Evolutionary conservation across 1,284 basidiomycete species (phyloP), one percentile per base, ranked within the genome.

Genomic region (Cutaneotrichosporon spelunceum): DNA sequence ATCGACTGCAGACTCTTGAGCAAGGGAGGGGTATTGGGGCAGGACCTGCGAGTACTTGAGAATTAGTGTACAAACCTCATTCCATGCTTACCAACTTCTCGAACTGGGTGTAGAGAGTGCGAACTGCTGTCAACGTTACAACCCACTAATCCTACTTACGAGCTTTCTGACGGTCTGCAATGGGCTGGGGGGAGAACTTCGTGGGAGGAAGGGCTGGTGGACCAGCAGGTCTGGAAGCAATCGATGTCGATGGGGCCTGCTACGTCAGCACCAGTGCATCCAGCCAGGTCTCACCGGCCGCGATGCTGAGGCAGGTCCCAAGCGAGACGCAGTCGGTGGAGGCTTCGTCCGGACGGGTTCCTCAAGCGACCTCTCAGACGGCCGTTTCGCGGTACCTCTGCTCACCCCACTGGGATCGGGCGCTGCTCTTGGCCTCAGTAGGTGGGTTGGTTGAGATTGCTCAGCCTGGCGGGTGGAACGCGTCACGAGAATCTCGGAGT

Each of bases 101-200:
- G 52, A 67, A 78, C 57, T 78, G 76, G 5, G 67, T 69, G 53
- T 66, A 73, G 9, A 78, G 60, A 1, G 72, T 74, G 14, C 64
- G 63, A 48, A 76, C 74, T 75, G 42, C 6, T 5, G 47, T 34
- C 11, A 45, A 24, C 29, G 1, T 26, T 24, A 21, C 19, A 34
- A 16, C 11, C 23, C 9, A 33, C 1, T 11, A 5, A 30, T 24
- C 3, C 9, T 5, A 68, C 72, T 65, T 48, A 73, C 75, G 62
- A 7, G 63, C 74, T 60, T 76, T 75, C 60, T 76, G 74, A 1
- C 76, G 53, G 39, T 76, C 75, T 7, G 70, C 62, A 2, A 68
- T 60, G 7, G 75, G 73, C 47, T 76, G 74, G 2, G 69, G 69
- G 61, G 21, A 61, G 23, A 50, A 67, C 68, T 39, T 62, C 1